Evolutionary conservation across 2,329 filamentous ascomycete genomes (phyloP), one percentile per base, ranked within the genome.

Genomic region (Coniochaeta ligniaria): DNA sequence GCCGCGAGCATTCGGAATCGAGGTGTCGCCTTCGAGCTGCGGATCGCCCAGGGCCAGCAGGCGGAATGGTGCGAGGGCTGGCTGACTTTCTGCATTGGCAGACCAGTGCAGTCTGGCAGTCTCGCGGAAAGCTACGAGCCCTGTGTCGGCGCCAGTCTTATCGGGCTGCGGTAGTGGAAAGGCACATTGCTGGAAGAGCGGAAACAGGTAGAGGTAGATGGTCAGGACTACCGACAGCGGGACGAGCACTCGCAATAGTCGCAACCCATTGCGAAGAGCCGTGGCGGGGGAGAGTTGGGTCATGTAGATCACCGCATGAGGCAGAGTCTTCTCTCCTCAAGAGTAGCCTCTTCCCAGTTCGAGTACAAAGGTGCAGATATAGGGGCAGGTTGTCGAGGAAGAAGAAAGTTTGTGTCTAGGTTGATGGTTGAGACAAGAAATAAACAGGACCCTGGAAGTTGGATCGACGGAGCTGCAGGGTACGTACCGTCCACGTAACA

Each of bases 1-100:
- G 41, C 81, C 73, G 64, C 81, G 77, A 38, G 78, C 76, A 59
- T 80, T 81, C 17, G 88, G 89, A 28, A 97, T 87, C 7, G 91
- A 92, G 2, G 89, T 92, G 71, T 96, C 91, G 67, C 94, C 94
- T 76, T 98, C 94, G 59, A 98, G 84, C 73, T 98, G 94, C 6
- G 94, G 94, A 73, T 98, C 94, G 63, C 90, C 94, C 24, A 98
- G 84, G 1, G 92, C 87, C 16, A 98, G 87, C 3, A 98, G 84
- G 61, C 94, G 85, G 70, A 98, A 96, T 0, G 92, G 91, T 3
- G 92, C 91, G 35, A 72, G 65, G 52, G 64, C 66, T 62, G 55
- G 55, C 11, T 56, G 35, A 8, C 59, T 38, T 50, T 61, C 57
- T 33, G 67, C 58, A 68, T 70, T 20, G 65, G 67, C 28, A 47